Percentiles rank a stretch among this genome's conserved stretches.
Conservation (phyloP, 1,139 yeast genomes). For the Blastobotrys ciferrii region DNA sequence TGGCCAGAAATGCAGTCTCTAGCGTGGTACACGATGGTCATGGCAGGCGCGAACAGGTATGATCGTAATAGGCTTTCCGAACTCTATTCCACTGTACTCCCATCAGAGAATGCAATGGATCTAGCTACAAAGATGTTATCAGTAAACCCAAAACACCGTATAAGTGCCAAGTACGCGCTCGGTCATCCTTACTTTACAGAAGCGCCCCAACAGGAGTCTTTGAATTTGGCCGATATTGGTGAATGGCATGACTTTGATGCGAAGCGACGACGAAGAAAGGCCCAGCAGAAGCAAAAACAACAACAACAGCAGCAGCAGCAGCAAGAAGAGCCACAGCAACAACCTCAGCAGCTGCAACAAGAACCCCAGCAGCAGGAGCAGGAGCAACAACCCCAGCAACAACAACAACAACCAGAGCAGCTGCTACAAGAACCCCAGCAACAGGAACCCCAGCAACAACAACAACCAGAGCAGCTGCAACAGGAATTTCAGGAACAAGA, state of each 20-base stretch:
- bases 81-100: constrained; percentile 40
- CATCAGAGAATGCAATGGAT: constrained; percentile 59
- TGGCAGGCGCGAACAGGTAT: constrained; percentile 39
- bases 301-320: constrained; percentile 1
- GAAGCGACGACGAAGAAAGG: constrained; percentile 65
- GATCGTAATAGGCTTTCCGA: constrained; percentile 46
- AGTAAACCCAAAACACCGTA: constrained; percentile 66
- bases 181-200: constrained; percentile 67
- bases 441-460: no score
- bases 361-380: no score
- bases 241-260: constrained; percentile 99
- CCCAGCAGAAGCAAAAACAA: constrained; percentile 21
- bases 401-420: no score
- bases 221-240: constrained; percentile 56
- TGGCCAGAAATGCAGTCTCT: constrained; percentile 78
- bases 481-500: no score
- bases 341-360: no score
- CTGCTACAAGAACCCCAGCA: no score
- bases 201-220: constrained; percentile 58
- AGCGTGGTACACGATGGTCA: constrained; percentile 91
- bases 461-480: no score
- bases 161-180: constrained; percentile 61
- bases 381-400: no score
- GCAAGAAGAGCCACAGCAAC: constrained; percentile 2
- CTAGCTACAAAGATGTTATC: constrained; percentile 61